Base-by-base conservation (phyloP, 2,329 filamentous ascomycete genomes). In the Fusarium neocosmosporiellum region DNA sequence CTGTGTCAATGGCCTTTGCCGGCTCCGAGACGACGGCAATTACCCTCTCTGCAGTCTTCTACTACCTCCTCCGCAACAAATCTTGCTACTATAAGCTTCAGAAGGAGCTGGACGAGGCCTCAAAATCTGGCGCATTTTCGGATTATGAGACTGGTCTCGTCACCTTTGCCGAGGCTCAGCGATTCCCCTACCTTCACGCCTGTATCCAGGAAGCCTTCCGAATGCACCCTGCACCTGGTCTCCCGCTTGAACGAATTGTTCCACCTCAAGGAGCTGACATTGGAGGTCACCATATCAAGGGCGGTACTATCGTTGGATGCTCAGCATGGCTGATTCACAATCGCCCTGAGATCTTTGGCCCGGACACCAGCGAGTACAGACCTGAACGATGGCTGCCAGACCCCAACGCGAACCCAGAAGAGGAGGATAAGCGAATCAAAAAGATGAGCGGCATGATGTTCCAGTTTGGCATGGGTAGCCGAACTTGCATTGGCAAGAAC, bases 21-120 rank as follows among this genome's bases (percentile, higher is more conserved):
- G 93, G 93, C 5, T 92, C 89, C 3, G 94, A 96, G 81, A 96
- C 93, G 1, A 96, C 93, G 0, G 93, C 92, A 41, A 95, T 95
- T 77, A 90, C 88, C 8, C 86, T 95, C 0, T 88, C 89, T 7
- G 87, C 90, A 8, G 88, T 95, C 0, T 93, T 96, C 77, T 95
- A 95, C 81, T 91, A 90, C 80, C 82, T 95, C 5, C 85, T 95
- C 37, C 91, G 91, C 77, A 88, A 90, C 75, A 90, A 91, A 0
- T 39, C 73, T 0, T 86, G 85, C 16, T 88, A 93, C 68, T 77
- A 73, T 4, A 86, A 86, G 41, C 82, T 94, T 62, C 87, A 88
- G 76, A 74, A 81, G 2, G 93, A 95, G 78, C 80, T 95, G 0
- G 91, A 94, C 75, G 83, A 83, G 0, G 89, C 89, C 0, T 88